phyloP scores from a whole-genome alignment of 2,329 filamentous ascomycete species.

The Epichloe uncinata region DNA sequence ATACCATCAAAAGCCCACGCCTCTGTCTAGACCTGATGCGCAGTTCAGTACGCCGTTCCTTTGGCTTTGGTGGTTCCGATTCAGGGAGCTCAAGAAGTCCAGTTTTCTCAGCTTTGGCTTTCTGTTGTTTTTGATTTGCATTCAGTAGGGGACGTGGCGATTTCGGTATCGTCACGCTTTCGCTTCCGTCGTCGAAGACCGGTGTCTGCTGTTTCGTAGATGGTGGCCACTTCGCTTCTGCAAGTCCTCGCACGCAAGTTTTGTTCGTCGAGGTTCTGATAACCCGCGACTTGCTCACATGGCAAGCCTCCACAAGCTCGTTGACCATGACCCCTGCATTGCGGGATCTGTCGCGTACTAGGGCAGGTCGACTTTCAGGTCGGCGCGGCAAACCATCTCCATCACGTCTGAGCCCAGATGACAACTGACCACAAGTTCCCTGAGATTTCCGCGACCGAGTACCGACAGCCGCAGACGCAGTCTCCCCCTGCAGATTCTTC shows the following conservation, averaged over 20 bases:
- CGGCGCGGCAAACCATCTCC: no score
- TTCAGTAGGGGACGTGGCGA: not conserved
- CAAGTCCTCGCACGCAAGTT: not conserved
- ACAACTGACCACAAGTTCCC: not conserved
- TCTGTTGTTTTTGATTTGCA: not conserved
- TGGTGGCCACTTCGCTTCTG: not conserved
- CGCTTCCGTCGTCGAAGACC: not conserved
- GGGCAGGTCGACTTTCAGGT: not conserved
- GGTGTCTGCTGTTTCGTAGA: not conserved
- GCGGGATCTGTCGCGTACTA: not conserved
- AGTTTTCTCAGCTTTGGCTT: not conserved
- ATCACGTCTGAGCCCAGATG: not conserved
- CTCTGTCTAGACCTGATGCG: slow-evolving; percentile 33
- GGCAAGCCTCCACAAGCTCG: not conserved
- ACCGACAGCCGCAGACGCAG: not conserved
- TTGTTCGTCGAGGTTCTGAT: not conserved
- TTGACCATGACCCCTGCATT: not conserved
- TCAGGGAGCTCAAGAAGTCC: not conserved
- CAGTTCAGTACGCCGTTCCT: slow-evolving; percentile 28
- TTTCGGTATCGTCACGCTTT: no score
- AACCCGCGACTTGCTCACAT: not conserved
- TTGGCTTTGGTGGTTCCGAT: not conserved
- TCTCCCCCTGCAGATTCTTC: not conserved
- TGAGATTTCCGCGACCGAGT: not conserved
- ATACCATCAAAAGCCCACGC: slow-evolving; percentile 33